Conservation (phyloP, 768 basidiomycete species). For the Lactifluus echinatus region DNA sequence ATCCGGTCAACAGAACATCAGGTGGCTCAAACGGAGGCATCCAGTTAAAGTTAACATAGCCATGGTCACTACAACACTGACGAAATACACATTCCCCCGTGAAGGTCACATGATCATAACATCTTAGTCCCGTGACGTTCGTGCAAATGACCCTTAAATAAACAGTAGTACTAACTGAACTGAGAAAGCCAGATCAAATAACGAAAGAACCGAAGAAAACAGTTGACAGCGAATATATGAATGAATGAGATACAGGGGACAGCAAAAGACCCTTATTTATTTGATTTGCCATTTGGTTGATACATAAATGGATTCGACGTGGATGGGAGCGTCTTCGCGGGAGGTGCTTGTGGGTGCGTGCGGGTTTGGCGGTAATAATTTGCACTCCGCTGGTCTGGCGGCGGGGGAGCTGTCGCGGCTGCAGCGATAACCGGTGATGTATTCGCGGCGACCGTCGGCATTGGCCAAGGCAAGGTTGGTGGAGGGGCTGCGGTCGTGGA, state of each 20-base stretch:
- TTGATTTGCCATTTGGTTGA: slow-evolving; percentile 19
- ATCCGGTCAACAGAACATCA: slow-evolving; percentile 5
- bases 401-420: not conserved
- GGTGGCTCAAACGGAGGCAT: slow-evolving; percentile 21
- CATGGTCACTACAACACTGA: too few species aligned
- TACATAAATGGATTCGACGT: slow-evolving; percentile 18
- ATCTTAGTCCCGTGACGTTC: not conserved
- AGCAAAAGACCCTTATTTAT: not conserved
- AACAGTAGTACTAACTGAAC: too few species aligned
- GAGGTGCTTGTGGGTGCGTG: not conserved
- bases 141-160: too few species aligned
- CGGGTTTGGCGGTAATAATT: slow-evolving; percentile 15
- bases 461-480: slow-evolving; percentile 20
- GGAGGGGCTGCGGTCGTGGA: slow-evolving; percentile 11
- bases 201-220: slow-evolving; percentile 4
- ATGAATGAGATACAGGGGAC: not conserved
- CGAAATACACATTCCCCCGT: too few species aligned
- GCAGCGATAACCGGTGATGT: slow-evolving; percentile 19
- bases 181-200: not conserved
- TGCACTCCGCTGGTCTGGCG: slow-evolving; percentile 7
- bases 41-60: too few species aligned
- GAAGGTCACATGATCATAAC: not conserved
- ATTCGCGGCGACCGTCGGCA: slow-evolving; percentile 20
- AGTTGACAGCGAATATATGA: not conserved
- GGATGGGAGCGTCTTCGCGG: slow-evolving; percentile 8